Conservation (phyloP, 129 eudicot species). For the Centrapalus pauciflorus region DNA sequence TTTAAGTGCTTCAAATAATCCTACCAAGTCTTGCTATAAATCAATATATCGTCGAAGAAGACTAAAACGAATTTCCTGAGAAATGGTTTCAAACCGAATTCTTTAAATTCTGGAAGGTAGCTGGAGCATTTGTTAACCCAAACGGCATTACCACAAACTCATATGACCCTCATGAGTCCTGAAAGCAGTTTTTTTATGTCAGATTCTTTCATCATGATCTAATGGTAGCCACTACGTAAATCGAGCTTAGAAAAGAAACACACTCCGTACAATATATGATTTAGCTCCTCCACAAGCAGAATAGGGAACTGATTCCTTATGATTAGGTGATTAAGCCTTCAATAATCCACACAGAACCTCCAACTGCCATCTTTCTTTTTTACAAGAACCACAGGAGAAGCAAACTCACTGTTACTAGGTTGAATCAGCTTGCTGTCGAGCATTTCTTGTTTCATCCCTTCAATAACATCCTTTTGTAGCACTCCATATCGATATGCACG, state of each 20-base stretch:
- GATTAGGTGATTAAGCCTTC: background rate
- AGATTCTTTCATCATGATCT: too few species aligned
- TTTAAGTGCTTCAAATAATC: too few species aligned
- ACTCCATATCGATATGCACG: too few species aligned
- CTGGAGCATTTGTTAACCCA: background rate
- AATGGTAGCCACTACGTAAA: too few species aligned
- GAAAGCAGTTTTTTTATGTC: background rate
- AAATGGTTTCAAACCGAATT: background rate
- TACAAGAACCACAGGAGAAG: background rate
- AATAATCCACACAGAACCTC: background rate
- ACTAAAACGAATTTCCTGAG: background rate
- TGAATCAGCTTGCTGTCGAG: too few species aligned
- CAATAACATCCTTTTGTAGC: too few species aligned
- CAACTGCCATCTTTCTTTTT: background rate
- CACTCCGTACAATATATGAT: background rate
- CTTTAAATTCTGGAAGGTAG: background rate
- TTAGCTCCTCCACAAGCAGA: background rate
- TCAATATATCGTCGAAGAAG: too few species aligned
- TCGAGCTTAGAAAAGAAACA: too few species aligned
- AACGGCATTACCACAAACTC: too few species aligned
- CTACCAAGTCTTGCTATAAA: background rate
- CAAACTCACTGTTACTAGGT: background rate
- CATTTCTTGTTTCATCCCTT: too few species aligned
- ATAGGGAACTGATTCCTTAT: background rate
- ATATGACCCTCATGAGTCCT: background rate